Evolutionary conservation across 2,329 filamentous ascomycete species (phyloP).

Genomic region (Fusarium continuum): DNA sequence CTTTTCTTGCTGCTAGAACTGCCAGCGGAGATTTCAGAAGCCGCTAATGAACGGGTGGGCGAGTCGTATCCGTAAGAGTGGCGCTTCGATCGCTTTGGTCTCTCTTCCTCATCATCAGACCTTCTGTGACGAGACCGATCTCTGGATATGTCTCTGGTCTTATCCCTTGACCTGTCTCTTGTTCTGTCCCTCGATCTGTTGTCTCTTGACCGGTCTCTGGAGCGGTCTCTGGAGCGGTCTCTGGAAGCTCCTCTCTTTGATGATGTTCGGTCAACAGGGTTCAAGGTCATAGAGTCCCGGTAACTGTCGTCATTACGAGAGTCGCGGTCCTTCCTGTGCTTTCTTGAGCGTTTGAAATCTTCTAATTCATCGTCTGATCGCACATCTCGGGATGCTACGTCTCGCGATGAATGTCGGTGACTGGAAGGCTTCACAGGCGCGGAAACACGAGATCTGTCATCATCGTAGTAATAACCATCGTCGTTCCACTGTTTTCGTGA

Average conservation of each 20-base stretch:
- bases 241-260: constrained; percentile 25
- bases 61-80: constrained; percentile 45
- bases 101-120: constrained; percentile 48
- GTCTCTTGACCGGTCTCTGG: constrained; percentile 8
- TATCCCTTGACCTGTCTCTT: background rate
- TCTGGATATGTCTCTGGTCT: constrained; percentile 22
- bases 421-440: constrained; percentile 23
- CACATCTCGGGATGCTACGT: constrained; percentile 29
- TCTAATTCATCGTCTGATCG: constrained; percentile 35
- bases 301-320: constrained; percentile 21
- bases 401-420: constrained; percentile 28
- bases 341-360: constrained; percentile 23
- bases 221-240: constrained; percentile 25
- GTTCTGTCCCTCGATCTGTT: constrained; percentile 7
- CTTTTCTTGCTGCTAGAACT: constrained; percentile 53
- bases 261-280: constrained; percentile 23
- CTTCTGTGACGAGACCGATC: constrained; percentile 24
- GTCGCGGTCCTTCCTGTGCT: constrained; percentile 29
- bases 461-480: constrained; percentile 27
- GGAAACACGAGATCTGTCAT: constrained; percentile 30
- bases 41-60: constrained; percentile 45
- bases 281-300: constrained; percentile 17
- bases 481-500: constrained; percentile 24
- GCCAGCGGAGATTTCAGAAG: constrained; percentile 51
- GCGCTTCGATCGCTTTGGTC: constrained; percentile 51